These are phyloP conservation scores for Alternaria brassicicola DNA, from an alignment of 2,329 filamentous ascomycete species.

Conservation along the genomic window DNA sequence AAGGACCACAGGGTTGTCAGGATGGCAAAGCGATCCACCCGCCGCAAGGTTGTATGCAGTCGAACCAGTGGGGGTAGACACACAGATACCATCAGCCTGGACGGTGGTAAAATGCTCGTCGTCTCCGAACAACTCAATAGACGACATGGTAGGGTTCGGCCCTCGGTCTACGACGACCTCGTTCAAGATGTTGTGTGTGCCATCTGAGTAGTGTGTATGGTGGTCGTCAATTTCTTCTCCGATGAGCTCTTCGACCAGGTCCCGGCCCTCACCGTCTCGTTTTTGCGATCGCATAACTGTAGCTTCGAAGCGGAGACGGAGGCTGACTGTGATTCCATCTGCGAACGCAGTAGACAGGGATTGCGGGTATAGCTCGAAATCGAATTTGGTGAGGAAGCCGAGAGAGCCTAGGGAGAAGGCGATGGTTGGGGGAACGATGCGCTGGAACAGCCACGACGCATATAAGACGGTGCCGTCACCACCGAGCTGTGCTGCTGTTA, in stretches of 20 bases:
- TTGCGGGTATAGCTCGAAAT: slow-evolving; percentile 75
- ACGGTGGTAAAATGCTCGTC: slow-evolving; percentile 95
- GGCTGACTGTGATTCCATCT: slow-evolving; percentile 85
- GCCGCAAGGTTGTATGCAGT: slow-evolving; percentile 96
- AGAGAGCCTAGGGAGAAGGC: slow-evolving; percentile 91
- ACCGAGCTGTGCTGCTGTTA: slow-evolving; percentile 61
- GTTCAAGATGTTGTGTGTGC: slow-evolving; percentile 89
- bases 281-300: slow-evolving; percentile 84
- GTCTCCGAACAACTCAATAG: slow-evolving; percentile 89
- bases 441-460: slow-evolving; percentile 95
- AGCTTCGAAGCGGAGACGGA: slow-evolving; percentile 88
- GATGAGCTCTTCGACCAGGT: slow-evolving; percentile 84
- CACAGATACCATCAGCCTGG: slow-evolving; percentile 89
- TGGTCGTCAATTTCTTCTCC: slow-evolving; percentile 84
- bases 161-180: slow-evolving; percentile 96
- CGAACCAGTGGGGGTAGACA: slow-evolving; percentile 91
- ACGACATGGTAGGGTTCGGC: slow-evolving; percentile 92
- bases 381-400: slow-evolving; percentile 95
- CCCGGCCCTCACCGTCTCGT: slow-evolving; percentile 42
- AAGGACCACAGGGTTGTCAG: slow-evolving; percentile 94
- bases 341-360: slow-evolving; percentile 75
- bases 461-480: slow-evolving; percentile 98
- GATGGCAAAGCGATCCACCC: slow-evolving; percentile 93
- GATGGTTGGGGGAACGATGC: slow-evolving; percentile 89
- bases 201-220: slow-evolving; percentile 82